These are phyloP conservation scores for Chrysoporthe puriensis DNA, from an alignment of 2,329 filamentous ascomycete genomes.

Conservation along the genomic window DNA sequence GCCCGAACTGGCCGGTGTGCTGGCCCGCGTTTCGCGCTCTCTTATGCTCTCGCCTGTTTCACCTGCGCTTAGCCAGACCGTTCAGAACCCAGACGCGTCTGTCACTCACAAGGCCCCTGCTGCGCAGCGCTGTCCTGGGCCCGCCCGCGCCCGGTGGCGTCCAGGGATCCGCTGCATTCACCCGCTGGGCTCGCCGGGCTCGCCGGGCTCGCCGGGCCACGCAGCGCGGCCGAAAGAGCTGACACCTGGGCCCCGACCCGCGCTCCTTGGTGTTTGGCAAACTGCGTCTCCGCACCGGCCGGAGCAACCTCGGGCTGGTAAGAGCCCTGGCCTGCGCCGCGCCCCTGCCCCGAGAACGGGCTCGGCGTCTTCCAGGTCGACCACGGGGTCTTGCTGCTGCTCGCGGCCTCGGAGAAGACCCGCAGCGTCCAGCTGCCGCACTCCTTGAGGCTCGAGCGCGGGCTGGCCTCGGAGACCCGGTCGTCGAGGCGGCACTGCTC, in stretches of 20 bases:
- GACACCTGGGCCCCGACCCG: not conserved
- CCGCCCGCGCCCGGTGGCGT: not conserved
- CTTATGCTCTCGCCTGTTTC: not conserved
- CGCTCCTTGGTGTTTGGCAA: not conserved
- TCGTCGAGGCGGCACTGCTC: constrained; percentile 24
- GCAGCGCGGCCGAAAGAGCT: constrained; percentile 8
- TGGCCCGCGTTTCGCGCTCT: not conserved
- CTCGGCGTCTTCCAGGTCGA: constrained; percentile 12
- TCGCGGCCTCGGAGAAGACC: constrained; percentile 8
- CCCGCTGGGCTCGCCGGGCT: not conserved
- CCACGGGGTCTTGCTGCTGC: constrained; percentile 15
- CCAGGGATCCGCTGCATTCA: not conserved
- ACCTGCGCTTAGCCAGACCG: too few relatives aligned
- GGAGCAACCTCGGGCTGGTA: not conserved
- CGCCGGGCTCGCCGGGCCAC: not conserved
- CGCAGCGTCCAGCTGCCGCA: constrained; percentile 18
- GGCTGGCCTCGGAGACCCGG: not conserved
- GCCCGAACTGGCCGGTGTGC: not conserved
- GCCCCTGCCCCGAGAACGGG: not conserved
- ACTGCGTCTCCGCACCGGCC: not conserved
- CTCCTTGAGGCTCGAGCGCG: constrained; percentile 11
- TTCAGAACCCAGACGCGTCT: not conserved
- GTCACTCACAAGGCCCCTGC: not conserved
- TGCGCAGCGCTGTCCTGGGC: not conserved
- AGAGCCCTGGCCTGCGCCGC: not conserved